Base-by-base conservation (phyloP, 1,284 basidiomycete species). In the Malassezia japonica region DNA sequence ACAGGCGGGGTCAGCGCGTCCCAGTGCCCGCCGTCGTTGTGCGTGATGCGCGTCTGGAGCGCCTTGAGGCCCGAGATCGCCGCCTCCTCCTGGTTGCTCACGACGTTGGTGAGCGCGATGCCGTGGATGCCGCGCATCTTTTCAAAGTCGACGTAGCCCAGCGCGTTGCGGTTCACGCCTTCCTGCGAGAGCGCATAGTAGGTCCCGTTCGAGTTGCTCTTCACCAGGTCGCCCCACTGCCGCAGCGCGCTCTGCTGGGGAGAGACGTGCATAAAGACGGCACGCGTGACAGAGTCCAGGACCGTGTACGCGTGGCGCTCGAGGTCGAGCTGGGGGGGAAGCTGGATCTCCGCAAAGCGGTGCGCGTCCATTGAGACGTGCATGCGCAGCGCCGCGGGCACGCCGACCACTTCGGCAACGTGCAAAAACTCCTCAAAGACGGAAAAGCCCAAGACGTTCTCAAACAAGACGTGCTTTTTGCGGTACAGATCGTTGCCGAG, bases 1-100 rank as follows among this genome's bases (percentile, higher is more conserved):
- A 73, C 62, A 0, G 94, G 92, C 0, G 90, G 86, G 3, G 74
- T 77, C 39, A 98, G 74, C 0, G 82, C 78, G 65, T 86, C 86
- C 92, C 94, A 98, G 0, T 81, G 82, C 16, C 89, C 84, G 80
- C 89, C 90, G 74, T 99, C 94, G 64, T 98, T 99, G 74, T 96
- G 90, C 1, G 90, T 95, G 62, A 99, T 96, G 48, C 83, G 77
- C 2, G 82, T 84, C 75, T 87, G 85, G 10, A 98, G 74, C 52
- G 80, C 77, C 77, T 98, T 98, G 39, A 74, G 76, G 5, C 83
- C 82, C 2, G 82, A 81, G 4, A 94, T 69, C 1, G 78, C 76
- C 0, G 88, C 88, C 46, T 87, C 83, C 0, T 79, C 76, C 0
- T 87, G 79, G 69, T 98, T 94, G 13, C 81, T 75, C 2, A 98